These are phyloP conservation scores for Leccinum rimulosum DNA, from an alignment of 768 basidiomycete species.

Conservation along the genomic window DNA sequence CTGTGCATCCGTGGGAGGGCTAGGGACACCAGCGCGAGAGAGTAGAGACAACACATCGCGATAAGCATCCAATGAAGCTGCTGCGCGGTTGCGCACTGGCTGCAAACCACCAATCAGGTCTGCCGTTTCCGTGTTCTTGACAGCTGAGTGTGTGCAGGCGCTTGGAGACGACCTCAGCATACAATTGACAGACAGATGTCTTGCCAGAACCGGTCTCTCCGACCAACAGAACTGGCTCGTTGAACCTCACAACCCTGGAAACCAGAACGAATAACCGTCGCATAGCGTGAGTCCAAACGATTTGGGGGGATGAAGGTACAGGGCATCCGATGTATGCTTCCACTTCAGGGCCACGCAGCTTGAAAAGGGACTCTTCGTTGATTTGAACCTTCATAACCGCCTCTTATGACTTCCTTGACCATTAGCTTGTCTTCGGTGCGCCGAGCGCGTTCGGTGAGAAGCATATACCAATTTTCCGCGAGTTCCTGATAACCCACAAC, in stretches of 20 bases:
- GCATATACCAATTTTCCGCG: constrained; percentile 96
- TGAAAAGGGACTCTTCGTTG: constrained; percentile 69
- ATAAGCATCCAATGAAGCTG: constrained; percentile 49
- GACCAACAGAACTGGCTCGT: constrained; percentile 95
- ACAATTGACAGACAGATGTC: constrained; percentile 92
- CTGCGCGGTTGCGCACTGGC: constrained; percentile 75
- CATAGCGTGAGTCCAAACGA: constrained; percentile 95
- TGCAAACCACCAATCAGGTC: constrained; percentile 93
- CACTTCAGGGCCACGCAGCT: constrained; percentile 46
- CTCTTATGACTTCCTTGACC: constrained; percentile 91
- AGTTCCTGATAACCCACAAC: constrained; percentile 88
- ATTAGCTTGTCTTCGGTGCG: constrained; percentile 80
- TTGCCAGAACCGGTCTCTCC: constrained; percentile 98
- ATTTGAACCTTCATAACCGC: constrained; percentile 83
- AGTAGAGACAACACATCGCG: constrained; percentile 45
- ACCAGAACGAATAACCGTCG: constrained; percentile 83
- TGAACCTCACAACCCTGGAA: constrained; percentile 79
- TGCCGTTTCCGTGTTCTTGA: constrained; percentile 97
- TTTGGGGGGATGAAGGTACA: constrained; percentile 37
- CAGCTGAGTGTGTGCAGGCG: constrained; percentile 80
- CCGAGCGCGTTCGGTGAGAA: constrained; percentile 88
- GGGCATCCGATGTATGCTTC: constrained; percentile 56
- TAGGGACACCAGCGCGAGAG: constrained; percentile 37
- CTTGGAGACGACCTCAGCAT: constrained; percentile 63
- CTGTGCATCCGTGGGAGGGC: constrained; percentile 20